Evolutionary conservation across 805 yeast species (phyloP).

Genomic region (Myxozyma udenii): DNA sequence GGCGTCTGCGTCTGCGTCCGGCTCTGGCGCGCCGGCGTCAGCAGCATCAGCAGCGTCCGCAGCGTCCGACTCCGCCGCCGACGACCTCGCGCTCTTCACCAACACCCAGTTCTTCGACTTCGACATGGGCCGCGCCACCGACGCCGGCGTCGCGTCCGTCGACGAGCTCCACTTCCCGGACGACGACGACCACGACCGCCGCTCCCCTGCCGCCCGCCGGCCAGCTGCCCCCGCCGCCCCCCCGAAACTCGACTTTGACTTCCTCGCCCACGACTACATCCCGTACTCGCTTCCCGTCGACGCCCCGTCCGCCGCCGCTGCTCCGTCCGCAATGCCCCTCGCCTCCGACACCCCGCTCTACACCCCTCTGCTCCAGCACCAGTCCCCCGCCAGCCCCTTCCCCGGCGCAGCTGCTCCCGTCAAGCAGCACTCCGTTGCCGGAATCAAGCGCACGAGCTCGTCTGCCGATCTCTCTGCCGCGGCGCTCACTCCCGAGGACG

Average conservation of each 20-base stretch:
- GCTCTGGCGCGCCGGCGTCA: slow-evolving; percentile 37
- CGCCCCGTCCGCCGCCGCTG: not conserved
- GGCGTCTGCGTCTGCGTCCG: slow-evolving; percentile 18
- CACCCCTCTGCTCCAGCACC: slow-evolving; percentile 11
- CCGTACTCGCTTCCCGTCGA: slow-evolving; percentile 8
- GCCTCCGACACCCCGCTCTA: slow-evolving; percentile 1
- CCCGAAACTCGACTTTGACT: slow-evolving; percentile 13
- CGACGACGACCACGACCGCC: slow-evolving; percentile 7
- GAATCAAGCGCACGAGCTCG: slow-evolving; percentile 32
- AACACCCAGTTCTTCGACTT: slow-evolving; percentile 47
- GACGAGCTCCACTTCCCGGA: slow-evolving; percentile 29
- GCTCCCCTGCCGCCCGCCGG: too few relatives aligned
- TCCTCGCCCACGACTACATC: slow-evolving; percentile 17
- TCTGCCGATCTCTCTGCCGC: not conserved
- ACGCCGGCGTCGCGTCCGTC: slow-evolving; percentile 41
- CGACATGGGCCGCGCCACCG: slow-evolving; percentile 45
- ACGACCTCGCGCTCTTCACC: slow-evolving; percentile 43
- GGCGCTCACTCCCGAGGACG: slow-evolving; percentile 16
- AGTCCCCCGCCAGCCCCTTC: too few relatives aligned
- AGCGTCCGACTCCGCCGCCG: slow-evolving; percentile 19
- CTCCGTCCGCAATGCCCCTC: not conserved
- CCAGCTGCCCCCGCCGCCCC: not conserved
- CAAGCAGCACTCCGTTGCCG: slow-evolving; percentile 3
- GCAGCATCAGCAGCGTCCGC: not conserved
- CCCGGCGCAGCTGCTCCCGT: not conserved